phyloP scores from a whole-genome alignment of 1,284 basidiomycete species.

The Mycena sp. region DNA sequence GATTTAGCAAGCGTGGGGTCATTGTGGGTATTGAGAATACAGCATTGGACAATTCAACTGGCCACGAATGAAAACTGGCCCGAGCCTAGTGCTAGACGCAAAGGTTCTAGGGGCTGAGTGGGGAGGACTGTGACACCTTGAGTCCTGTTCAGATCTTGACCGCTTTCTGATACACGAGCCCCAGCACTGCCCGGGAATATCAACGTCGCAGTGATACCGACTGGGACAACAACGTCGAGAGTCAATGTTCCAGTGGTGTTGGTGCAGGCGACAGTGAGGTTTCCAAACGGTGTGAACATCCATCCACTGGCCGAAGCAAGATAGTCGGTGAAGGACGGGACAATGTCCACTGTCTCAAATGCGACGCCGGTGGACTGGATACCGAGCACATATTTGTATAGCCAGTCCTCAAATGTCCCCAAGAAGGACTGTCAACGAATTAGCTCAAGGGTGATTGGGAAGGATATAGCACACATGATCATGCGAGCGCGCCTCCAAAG shows the following conservation, averaged over 20 bases:
- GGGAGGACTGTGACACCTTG: not conserved
- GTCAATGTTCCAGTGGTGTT: constrained; percentile 23
- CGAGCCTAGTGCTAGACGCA: not conserved
- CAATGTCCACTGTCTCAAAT: constrained; percentile 37
- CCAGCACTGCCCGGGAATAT: constrained; percentile 9
- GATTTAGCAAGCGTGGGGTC: too few species aligned
- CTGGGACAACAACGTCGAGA: constrained; percentile 36
- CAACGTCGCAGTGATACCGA: constrained; percentile 39
- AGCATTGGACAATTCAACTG: too few species aligned
- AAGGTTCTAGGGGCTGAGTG: not conserved
- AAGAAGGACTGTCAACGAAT: constrained; percentile 36
- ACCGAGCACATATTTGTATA: constrained; percentile 39
- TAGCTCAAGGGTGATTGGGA: not conserved
- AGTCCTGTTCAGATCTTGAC: constrained; percentile 21
- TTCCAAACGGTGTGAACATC: constrained; percentile 41
- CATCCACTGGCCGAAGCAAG: constrained; percentile 36
- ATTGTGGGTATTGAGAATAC: too few species aligned
- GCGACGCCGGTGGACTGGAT: constrained; percentile 37
- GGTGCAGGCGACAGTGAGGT: constrained; percentile 37
- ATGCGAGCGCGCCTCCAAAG: constrained; percentile 35
- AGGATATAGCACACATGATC: constrained; percentile 34
- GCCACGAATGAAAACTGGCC: constrained; percentile 19
- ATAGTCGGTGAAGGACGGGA: constrained; percentile 31
- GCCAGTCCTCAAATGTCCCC: constrained; percentile 44
- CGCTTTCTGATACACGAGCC: constrained; percentile 24